A percentile compares a stretch with the other conserved stretches of the same genome.
phyloP scores from a whole-genome alignment of 495 filamentous ascomycete genomes.

The Bathelium albidoporum region DNA sequence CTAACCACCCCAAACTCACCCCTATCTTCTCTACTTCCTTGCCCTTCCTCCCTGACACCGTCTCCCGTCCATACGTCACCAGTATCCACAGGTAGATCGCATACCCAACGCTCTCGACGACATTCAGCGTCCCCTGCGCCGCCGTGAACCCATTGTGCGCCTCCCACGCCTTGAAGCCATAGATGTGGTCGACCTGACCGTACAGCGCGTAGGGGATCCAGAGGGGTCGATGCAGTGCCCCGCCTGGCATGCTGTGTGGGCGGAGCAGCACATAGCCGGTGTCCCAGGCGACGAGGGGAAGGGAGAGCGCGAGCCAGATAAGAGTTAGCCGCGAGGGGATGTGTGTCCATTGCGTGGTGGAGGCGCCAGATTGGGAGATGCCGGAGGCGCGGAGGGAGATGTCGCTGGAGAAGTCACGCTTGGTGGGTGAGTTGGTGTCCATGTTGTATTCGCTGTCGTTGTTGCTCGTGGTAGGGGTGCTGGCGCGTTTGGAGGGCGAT shows the following conservation, averaged over 20 bases:
- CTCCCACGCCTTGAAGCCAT: slow-evolving; percentile 70
- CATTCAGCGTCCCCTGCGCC: slow-evolving; percentile 65
- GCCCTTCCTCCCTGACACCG: slow-evolving; percentile 23
- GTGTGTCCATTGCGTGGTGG: slow-evolving; percentile 46
- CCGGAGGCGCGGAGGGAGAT: slow-evolving; percentile 18
- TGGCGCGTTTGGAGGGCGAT: background rate
- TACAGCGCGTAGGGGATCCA: slow-evolving; percentile 78
- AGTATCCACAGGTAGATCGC: slow-evolving; percentile 57
- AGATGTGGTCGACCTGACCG: slow-evolving; percentile 69
- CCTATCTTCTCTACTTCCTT: slow-evolving; percentile 29
- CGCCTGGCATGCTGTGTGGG: slow-evolving; percentile 75
- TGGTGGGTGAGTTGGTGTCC: slow-evolving; percentile 6
- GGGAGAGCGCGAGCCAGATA: slow-evolving; percentile 65
- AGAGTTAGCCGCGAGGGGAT: slow-evolving; percentile 54
- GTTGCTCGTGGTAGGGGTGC: slow-evolving; percentile 23
- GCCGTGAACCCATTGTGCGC: slow-evolving; percentile 66
- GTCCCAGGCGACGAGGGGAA: slow-evolving; percentile 81
- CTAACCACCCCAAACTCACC: slow-evolving; percentile 36
- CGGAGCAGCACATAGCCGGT: slow-evolving; percentile 69
- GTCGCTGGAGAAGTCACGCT: slow-evolving; percentile 33
- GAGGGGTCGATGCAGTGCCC: slow-evolving; percentile 60
- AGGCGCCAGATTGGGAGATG: slow-evolving; percentile 2
- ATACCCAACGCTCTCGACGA: slow-evolving; percentile 63
- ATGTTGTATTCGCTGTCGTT: background rate
- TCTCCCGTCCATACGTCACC: slow-evolving; percentile 36